Conservation (phyloP, 306 rosid species). For the Cicer chorassanicum region DNA sequence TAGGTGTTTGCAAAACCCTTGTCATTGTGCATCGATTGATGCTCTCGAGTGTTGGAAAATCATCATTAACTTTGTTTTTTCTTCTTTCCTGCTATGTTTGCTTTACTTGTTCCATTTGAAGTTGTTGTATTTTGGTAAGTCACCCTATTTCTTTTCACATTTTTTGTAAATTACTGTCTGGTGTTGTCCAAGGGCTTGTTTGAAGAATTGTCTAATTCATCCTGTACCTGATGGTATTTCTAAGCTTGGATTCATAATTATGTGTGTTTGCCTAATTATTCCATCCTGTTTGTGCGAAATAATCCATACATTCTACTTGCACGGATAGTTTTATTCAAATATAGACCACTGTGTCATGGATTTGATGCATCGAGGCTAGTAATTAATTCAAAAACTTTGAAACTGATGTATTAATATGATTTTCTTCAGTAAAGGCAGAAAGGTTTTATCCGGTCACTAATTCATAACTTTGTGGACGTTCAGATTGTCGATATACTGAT, state of each 20-base stretch:
- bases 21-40: constrained; percentile 3
- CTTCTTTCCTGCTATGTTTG: constrained; percentile 3
- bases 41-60: not conserved
- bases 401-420: constrained; percentile 3
- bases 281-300: constrained; percentile 14
- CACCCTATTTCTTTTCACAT: not conserved
- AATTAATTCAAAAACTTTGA: constrained; percentile 15
- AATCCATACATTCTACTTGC: constrained; percentile 26
- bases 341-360: not conserved
- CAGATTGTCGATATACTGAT: constrained; percentile 96
- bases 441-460: constrained; percentile 31
- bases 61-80: not conserved
- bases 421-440: constrained; percentile 1
- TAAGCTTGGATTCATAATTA: constrained; percentile 12
- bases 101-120: constrained; percentile 15
- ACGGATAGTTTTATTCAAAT: constrained; percentile 11
- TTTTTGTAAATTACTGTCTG: not conserved
- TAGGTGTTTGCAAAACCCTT: not conserved
- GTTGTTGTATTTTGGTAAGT: constrained; percentile 9
- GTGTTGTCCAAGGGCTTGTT: not conserved
- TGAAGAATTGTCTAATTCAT: constrained; percentile 25
- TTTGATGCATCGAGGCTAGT: constrained; percentile 22
- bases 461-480: constrained; percentile 34
- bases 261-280: constrained; percentile 15
- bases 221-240: constrained; percentile 25